Conservation (phyloP, 306 rosid species). For the Geum urbanum region DNA sequence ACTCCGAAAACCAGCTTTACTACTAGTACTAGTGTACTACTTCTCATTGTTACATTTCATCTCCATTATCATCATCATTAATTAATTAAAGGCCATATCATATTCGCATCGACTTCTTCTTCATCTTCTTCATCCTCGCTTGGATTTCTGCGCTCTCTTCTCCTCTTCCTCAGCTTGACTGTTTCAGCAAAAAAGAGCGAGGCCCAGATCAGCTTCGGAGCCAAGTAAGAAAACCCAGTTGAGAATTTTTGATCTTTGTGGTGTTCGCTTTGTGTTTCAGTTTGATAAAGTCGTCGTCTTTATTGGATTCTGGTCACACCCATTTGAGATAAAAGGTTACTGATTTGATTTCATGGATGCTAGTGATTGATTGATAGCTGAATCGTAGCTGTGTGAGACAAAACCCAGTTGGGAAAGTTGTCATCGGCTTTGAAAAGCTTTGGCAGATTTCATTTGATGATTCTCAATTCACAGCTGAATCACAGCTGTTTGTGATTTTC, state of each 20-base stretch:
- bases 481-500: background rate
- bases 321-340: conserved; percentile 17
- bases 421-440: conserved; percentile 15
- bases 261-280: conserved; percentile 22
- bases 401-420: conserved; percentile 8
- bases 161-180: background rate
- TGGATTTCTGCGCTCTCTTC: conserved; percentile 31
- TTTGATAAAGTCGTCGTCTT: conserved; percentile 16
- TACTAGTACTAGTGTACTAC: conserved; percentile 28
- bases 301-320: conserved; percentile 27
- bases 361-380: conserved; percentile 21
- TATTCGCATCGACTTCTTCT: conserved; percentile 32
- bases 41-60: conserved; percentile 22
- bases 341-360: conserved; percentile 14
- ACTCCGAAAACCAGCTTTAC: conserved; percentile 47
- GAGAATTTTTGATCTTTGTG: conserved; percentile 17
- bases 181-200: conserved; percentile 18
- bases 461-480: conserved; percentile 15
- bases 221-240: conserved; percentile 19
- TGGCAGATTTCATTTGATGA: conserved; percentile 7
- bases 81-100: conserved; percentile 14
- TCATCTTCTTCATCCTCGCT: conserved; percentile 21
- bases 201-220: conserved; percentile 44
- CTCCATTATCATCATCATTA: conserved; percentile 31
- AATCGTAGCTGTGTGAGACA: conserved; percentile 6